Evolutionary conservation across 495 filamentous ascomycete species (phyloP).

Genomic region (Penicillium silybi): DNA sequence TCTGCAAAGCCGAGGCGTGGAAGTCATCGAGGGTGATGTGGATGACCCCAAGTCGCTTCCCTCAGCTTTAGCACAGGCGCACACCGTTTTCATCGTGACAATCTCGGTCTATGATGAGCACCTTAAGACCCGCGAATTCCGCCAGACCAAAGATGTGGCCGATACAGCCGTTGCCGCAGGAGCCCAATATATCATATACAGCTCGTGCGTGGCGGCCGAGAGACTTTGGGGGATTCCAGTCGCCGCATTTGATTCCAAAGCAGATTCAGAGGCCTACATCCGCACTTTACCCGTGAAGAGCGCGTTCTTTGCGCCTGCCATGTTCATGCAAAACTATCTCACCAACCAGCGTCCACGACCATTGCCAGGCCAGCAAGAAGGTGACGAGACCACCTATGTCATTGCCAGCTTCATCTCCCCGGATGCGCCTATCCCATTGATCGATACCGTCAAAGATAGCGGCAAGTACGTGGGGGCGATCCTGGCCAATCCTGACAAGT

Average conservation of each 20-base stretch:
- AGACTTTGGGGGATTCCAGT: conserved; percentile 19
- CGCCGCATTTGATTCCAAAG: conserved; percentile 40
- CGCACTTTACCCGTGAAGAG: conserved; percentile 37
- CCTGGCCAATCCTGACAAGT: conserved; percentile 48
- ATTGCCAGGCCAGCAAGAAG: not conserved
- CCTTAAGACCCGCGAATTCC: conserved; percentile 32
- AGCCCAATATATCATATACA: conserved; percentile 48
- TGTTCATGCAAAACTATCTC: conserved; percentile 50
- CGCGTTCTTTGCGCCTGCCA: conserved; percentile 41
- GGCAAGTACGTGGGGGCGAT: conserved; percentile 53
- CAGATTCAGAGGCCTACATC: conserved; percentile 43
- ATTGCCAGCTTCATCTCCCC: conserved; percentile 25
- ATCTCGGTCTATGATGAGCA: conserved; percentile 29
- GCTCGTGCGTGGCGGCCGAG: conserved; percentile 32
- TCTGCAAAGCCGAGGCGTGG: conserved; percentile 34
- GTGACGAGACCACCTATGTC: conserved; percentile 18
- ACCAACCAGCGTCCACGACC: conserved; percentile 11
- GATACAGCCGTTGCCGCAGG: conserved; percentile 43
- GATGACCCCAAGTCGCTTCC: conserved; percentile 37
- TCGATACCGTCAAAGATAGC: conserved; percentile 44
- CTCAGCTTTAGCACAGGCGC: conserved; percentile 36
- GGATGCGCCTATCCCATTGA: conserved; percentile 33
- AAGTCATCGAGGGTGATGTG: conserved; percentile 47
- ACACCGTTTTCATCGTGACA: conserved; percentile 51
- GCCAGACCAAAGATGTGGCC: conserved; percentile 40